Base-by-base conservation (phyloP, 1,284 basidiomycete genomes). In the Ustilago xerochloae region DNA sequence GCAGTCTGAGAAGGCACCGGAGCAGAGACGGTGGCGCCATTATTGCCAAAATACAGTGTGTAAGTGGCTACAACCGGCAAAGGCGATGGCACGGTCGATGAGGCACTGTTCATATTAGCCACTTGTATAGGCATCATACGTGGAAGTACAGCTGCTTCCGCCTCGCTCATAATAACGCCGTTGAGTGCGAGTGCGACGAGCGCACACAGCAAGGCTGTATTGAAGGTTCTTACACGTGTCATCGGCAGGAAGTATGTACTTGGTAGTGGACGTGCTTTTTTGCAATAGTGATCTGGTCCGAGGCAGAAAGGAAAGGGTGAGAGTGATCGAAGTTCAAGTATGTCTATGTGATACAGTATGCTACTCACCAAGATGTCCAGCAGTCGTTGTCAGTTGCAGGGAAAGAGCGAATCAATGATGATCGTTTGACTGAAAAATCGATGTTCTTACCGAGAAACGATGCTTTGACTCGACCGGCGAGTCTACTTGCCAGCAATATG, bases 391-490 rank as follows among this genome's bases (percentile, higher is more conserved):
- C 0, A 16, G 5, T 12, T 32, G 22, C n/a, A n/a, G n/a, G n/a
- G n/a, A n/a, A n/a, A n/a, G n/a, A n/a, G n/a, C 28, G 22, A 24
- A 12, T 20, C 7, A 12, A 15, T n/a, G 13, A 38, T 35, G 51
- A 26, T 28, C 29, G 26, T n/a, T 35, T 38, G 53, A 53, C 10
- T 48, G 43, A 24, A 50, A 51, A 53, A 58, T n/a, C 55, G 28
- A 32, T 39, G 50, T 49, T 24, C 6, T 9, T 13, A 33, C 32
- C 0, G 47, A 50, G 46, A 57, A 36, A 41, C 45, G 35, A 38
- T 35, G 49, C 59, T 49, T 26, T 16, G 18, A 36, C 65, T 58
- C 65, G 55, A 55, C 59, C 60, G 12, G 65, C 65, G 65, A 68
- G 59, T n/a, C 16, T 51, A 32, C 38, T 6, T 13, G 16, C 38